phyloP scores from a whole-genome alignment of 768 basidiomycete species.

The Suillus occidentalis region DNA sequence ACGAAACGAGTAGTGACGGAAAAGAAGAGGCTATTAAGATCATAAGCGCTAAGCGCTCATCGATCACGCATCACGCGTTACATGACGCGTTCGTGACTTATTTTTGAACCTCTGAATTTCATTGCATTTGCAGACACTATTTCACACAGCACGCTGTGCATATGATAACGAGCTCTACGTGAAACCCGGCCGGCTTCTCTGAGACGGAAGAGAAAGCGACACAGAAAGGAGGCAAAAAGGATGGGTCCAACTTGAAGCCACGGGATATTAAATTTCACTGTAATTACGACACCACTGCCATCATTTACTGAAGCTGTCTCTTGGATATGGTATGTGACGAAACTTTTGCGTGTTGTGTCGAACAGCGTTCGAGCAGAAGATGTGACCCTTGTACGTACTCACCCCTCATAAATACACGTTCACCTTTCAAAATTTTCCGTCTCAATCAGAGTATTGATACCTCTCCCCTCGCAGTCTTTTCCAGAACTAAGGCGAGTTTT shows the following conservation, averaged over 20 bases:
- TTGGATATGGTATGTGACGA: too few relatives aligned
- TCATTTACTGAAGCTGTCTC: too few relatives aligned
- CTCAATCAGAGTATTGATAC: too few relatives aligned
- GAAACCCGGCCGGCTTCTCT: not conserved
- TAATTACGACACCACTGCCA: too few relatives aligned
- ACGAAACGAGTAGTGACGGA: not conserved
- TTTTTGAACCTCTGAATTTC: not conserved
- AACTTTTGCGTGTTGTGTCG: too few relatives aligned
- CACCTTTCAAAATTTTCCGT: too few relatives aligned
- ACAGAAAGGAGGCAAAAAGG: not conserved
- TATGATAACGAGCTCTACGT: not conserved
- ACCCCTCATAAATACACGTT: too few relatives aligned
- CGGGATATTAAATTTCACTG: not conserved
- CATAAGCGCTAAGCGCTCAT: not conserved
- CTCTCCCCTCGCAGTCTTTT: too few relatives aligned
- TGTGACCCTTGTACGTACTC: too few relatives aligned
- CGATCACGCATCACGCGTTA: slow-evolving; percentile 30
- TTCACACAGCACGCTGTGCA: not conserved
- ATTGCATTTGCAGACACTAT: not conserved
- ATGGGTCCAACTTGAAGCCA: not conserved
- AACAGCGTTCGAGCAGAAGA: too few relatives aligned
- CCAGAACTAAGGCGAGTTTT: too few relatives aligned
- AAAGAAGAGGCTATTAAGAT: not conserved
- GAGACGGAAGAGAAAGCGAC: not conserved
- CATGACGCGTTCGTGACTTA: slow-evolving; percentile 31